phyloP scores from a whole-genome alignment of 768 basidiomycete genomes.

The Naganishia vaughanmartiniae region DNA sequence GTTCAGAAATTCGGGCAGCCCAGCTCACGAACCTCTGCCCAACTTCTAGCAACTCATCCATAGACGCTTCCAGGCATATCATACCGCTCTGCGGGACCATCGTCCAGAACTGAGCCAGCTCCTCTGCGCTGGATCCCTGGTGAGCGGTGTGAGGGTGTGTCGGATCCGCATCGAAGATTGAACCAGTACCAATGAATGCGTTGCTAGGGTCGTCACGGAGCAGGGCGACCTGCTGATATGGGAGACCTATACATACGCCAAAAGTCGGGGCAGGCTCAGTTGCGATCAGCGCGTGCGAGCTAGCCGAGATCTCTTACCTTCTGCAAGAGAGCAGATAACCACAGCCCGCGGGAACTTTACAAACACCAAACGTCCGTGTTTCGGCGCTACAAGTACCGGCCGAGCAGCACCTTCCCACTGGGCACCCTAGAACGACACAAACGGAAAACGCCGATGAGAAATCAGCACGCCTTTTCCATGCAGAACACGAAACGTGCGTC shows the following conservation, averaged over 20 bases:
- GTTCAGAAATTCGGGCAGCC: no score
- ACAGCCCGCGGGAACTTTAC: slow-evolving; percentile 12
- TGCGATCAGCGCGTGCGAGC: no score
- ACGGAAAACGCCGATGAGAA: background rate
- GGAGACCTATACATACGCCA: background rate
- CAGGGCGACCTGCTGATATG: slow-evolving; percentile 14
- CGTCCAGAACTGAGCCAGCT: background rate
- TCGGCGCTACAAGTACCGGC: slow-evolving; percentile 10
- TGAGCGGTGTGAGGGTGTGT: slow-evolving; percentile 1
- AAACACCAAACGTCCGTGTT: slow-evolving; percentile 8
- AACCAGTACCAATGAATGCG: slow-evolving; percentile 14
- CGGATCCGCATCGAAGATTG: slow-evolving; percentile 11
- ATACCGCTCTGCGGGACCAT: slow-evolving; percentile 16
- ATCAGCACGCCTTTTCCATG: background rate
- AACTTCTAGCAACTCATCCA: slow-evolving; percentile 4
- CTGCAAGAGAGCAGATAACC: slow-evolving; percentile 16
- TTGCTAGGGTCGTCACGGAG: slow-evolving; percentile 2
- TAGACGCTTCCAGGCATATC: slow-evolving; percentile 10
- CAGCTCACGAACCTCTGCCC: background rate
- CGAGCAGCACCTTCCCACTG: background rate
- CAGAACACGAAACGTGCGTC: background rate
- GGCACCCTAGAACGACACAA: background rate
- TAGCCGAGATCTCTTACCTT: background rate
- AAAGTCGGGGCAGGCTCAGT: background rate
- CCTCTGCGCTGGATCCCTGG: background rate